Base-by-base conservation (phyloP, 2,329 filamentous ascomycete species). In the Cordyceps farinosa region DNA sequence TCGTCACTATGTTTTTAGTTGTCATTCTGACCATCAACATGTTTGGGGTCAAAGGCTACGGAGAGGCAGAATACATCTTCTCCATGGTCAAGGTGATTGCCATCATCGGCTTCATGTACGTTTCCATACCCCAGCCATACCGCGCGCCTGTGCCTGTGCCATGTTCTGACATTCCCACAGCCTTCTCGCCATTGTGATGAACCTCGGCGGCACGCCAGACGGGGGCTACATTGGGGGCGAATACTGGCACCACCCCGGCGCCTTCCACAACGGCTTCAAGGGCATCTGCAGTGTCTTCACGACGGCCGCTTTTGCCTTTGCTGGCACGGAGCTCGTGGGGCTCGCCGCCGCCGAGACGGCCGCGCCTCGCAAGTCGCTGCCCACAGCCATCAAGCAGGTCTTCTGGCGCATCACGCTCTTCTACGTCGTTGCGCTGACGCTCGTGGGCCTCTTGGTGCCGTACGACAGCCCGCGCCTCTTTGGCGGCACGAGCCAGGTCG, bases 1-100 rank as follows among this genome's bases (percentile, higher is more conserved):
- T 91, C 77, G 91, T 97, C 32, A 85, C 90, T 48, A 79, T 97
- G 50, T 97, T 97, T 75, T 84, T 95, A 64, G 65, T 87, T 17
- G 70, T 89, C 61, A 94, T 97, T 68, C 82, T 96, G 51, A 69
- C 76, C 36, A 96, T 97, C 77, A 97, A 97, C 73, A 75, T 96
- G 67, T 95, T 94, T 70, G 92, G 92, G 57, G 90, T 97, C 66
- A 90, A 90, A 71, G 91, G 90, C 32, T 97, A 96, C 69, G 92
- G 92, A 70, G 92, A 96, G 75, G 91, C 91, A 17, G 92, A 97
- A 71, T 96, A 96, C 68, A 79, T 92, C 63, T 95, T 96, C 72
- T 90, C 91, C 38, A 86, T 93, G 59, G 80, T 97, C 78, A 97
- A 97, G 73, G 86, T 97, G 57, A 81, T 89, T 48, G 92, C 93